phyloP scores from a whole-genome alignment of 129 eudicot species.

The Glebionis coronaria region DNA sequence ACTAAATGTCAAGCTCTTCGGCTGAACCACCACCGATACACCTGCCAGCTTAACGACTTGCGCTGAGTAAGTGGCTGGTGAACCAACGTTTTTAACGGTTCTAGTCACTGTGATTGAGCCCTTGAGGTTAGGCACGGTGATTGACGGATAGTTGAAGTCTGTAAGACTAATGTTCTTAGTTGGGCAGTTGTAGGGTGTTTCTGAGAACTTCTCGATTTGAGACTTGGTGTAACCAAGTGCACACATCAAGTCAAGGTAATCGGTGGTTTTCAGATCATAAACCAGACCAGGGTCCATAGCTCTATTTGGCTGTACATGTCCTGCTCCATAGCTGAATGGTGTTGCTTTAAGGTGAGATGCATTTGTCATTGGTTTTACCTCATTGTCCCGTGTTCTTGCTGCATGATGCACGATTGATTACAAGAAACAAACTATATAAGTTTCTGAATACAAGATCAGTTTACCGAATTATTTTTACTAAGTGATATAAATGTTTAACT shows the following conservation, averaged over 20 bases:
- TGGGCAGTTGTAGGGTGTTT: constrained; percentile 48
- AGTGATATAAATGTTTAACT: no score
- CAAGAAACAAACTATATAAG: not conserved
- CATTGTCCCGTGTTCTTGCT: constrained; percentile 74
- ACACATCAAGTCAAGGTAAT: constrained; percentile 62
- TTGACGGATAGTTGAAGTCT: constrained; percentile 69
- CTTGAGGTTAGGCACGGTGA: constrained; percentile 65
- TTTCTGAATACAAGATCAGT: not conserved
- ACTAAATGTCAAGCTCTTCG: constrained; percentile 44
- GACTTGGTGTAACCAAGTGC: constrained; percentile 53
- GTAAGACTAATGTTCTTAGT: constrained; percentile 33
- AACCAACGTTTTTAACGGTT: constrained; percentile 67
- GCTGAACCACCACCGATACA: constrained; percentile 34
- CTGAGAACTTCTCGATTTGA: constrained; percentile 41
- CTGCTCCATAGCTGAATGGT: constrained; percentile 79
- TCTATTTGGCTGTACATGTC: constrained; percentile 73
- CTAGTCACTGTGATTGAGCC: constrained; percentile 60
- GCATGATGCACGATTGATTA: constrained; percentile 3
- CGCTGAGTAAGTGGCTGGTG: constrained; percentile 51
- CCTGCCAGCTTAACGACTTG: constrained; percentile 48
- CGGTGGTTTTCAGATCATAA: constrained; percentile 44
- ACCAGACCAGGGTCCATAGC: constrained; percentile 90
- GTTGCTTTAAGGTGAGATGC: constrained; percentile 60
- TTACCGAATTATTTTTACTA: not conserved
- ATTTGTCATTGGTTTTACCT: constrained; percentile 45